Base-by-base conservation (phyloP, 495 filamentous ascomycete genomes). In the Tuber umbilicatum region DNA sequence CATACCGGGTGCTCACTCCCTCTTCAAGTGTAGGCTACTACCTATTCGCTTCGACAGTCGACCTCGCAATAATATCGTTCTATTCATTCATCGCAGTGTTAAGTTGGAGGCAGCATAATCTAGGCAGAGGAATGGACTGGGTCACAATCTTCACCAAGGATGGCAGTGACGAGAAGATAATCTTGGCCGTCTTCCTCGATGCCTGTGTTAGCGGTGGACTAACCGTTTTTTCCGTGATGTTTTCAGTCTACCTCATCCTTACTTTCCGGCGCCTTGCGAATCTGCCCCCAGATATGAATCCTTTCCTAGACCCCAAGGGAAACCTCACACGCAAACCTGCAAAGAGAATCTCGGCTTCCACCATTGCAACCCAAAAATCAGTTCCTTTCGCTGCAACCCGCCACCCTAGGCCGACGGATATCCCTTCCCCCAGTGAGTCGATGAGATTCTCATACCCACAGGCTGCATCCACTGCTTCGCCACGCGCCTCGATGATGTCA, bases 71-170 rank as follows among this genome's bases (percentile, higher is more conserved):
- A 35, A 64, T 81, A 12, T 78, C 60, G 1, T 81, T 81, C 50
- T 81, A 81, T 45, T 41, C 79, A 10, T 81, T 81, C 42, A 81
- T 73, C 21, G 75, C 60, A 7, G 71, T 81, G 12, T 70, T 81
- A 5, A 75, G 69, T 64, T 81, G 75, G 70, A 31, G 50, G 5
- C 79, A 81, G 47, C 69, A 72, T 38, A 70, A 67, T 1, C 75
- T 72, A 27, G 70, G 27, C 7, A 60, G 40, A 27, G 70, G 71
- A 5, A 60, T 68, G 4, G 41, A 43, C 16, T 81, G 79, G 79
- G 50, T 31, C 19, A 81, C 79, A 5, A 77, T 81, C 68, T 81
- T 81, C 47, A 64, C 73, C 45, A 74, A 74, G 35, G 27, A 5
- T 2, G 70, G 68, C 0, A 21, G 39, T 16, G 55, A 73, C 19